Evolutionary conservation across 177 flowering plant genomes (phyloP).

Genomic region (Vitis hybrid): DNA sequence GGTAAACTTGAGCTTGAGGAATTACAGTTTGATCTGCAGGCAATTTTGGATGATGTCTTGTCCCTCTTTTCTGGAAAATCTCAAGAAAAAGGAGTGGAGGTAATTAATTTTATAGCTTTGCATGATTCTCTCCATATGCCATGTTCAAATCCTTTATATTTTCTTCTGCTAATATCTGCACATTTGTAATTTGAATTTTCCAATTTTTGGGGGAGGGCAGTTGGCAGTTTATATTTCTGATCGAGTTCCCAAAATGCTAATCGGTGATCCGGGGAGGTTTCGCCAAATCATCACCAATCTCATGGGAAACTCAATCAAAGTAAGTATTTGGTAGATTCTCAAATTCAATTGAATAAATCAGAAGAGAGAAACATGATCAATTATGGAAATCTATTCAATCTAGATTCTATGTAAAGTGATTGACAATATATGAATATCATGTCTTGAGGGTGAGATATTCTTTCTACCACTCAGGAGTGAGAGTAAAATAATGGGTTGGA

Average conservation of each 20-base stretch:
- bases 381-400: background rate
- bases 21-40: constrained; percentile 69
- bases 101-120: constrained; percentile 7
- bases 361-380: background rate
- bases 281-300: constrained; percentile 93
- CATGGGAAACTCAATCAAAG: constrained; percentile 94
- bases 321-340: constrained; percentile 26
- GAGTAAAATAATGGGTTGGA: too few species aligned
- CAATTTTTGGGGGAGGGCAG: constrained; percentile 42
- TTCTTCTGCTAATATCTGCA: constrained; percentile 6
- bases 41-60: constrained; percentile 78
- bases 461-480: background rate
- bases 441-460: background rate
- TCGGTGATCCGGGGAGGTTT: constrained; percentile 96
- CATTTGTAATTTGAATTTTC: constrained; percentile 3
- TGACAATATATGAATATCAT: background rate
- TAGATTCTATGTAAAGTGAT: background rate
- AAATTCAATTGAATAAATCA: background rate
- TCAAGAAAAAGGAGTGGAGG: constrained; percentile 78
- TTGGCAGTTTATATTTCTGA: constrained; percentile 85
- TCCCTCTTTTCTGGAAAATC: constrained; percentile 93
- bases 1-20: constrained; percentile 96
- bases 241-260: constrained; percentile 70
- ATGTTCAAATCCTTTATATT: background rate
- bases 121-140: background rate